Evolutionary conservation across 1,139 yeast species (phyloP), one percentile per base, ranked within the genome.

Genomic region (Candida frijolesensis): DNA sequence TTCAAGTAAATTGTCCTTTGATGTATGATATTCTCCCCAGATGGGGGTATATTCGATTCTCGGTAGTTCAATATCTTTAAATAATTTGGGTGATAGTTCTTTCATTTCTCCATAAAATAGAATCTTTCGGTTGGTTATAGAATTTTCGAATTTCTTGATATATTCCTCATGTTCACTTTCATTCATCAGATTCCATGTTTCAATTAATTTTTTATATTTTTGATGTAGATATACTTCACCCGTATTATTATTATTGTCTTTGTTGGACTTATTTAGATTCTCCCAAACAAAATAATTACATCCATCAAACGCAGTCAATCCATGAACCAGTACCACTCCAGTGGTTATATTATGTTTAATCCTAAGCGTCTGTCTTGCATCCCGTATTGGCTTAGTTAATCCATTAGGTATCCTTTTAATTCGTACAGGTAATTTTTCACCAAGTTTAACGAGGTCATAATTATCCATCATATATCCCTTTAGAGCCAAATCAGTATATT

Each of bases 111-210:
- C 79, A 37, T 55, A 56, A 46, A 62, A 56, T 25, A 71, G 62
- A 49, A 69, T 71, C 42, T 62, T 60, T 1, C 78, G 78, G 33
- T 53, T 54, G 34, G 56, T 55, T 43, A 70, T 52, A 14, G 71
- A 52, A 9, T 60, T 55, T 15, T 62, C 59, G 46, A 70, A 72
- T 42, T 67, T 71, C 27, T 56, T 60, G 9, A 69, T 51, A 45
- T 63, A 65, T 4, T 46, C 48, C 19, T 63, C 65, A 54, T 68
- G 68, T 40, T 64, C 64, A 8, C 58, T 62, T 39, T 54, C 50
- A 8, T 59, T 52, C 62, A 72, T 48, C 6, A 46, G 51, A 11
- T 63, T 61, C 78, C 78, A 74, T 22, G 35, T 16, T 18, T 29
- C n/a, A 16, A 15, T 12, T 15, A 47, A 32, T n/a, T 33, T 15